Evolutionary conservation across 225 moss, liverwort and hornwort species (phyloP).

Genomic region (Polytrichum commune): DNA sequence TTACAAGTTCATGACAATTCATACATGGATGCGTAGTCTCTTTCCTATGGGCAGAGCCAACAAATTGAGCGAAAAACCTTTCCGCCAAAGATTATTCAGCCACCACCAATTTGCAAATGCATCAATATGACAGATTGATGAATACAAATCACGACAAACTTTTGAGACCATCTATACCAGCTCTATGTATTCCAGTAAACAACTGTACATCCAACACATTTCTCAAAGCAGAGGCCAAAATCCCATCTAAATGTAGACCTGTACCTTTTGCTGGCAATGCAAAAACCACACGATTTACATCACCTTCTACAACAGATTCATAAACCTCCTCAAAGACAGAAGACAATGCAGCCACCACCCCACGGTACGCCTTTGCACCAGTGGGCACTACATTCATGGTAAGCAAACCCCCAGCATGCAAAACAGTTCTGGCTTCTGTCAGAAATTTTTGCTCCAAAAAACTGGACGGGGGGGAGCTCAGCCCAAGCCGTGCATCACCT

Average conservation of each 20-base stretch:
- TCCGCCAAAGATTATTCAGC: too few relatives aligned
- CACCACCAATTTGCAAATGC: too few relatives aligned
- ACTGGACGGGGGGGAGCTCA: constrained; percentile 73
- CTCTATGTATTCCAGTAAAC: constrained; percentile 34
- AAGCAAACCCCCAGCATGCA: constrained; percentile 71
- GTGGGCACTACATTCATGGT: constrained; percentile 85
- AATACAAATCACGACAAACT: not conserved
- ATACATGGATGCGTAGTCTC: too few relatives aligned
- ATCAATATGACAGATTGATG: too few relatives aligned
- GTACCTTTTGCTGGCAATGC: constrained; percentile 41
- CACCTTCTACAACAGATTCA: constrained; percentile 63
- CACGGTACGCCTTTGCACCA: constrained; percentile 24
- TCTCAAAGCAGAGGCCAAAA: constrained; percentile 30
- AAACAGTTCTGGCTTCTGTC: constrained; percentile 45
- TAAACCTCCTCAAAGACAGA: constrained; percentile 68
- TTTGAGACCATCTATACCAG: constrained; percentile 12
- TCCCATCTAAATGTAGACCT: constrained; percentile 26
- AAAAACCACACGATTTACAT: constrained; percentile 70
- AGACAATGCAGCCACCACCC: constrained; percentile 48
- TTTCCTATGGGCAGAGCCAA: too few relatives aligned
- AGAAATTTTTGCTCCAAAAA: constrained; percentile 70
- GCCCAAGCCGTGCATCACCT: constrained; percentile 62
- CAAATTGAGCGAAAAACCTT: too few relatives aligned
- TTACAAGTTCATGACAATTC: too few relatives aligned
- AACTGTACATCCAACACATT: constrained; percentile 38